Conservation (phyloP, 306 rosid species). For the Arachis hypogaea region DNA sequence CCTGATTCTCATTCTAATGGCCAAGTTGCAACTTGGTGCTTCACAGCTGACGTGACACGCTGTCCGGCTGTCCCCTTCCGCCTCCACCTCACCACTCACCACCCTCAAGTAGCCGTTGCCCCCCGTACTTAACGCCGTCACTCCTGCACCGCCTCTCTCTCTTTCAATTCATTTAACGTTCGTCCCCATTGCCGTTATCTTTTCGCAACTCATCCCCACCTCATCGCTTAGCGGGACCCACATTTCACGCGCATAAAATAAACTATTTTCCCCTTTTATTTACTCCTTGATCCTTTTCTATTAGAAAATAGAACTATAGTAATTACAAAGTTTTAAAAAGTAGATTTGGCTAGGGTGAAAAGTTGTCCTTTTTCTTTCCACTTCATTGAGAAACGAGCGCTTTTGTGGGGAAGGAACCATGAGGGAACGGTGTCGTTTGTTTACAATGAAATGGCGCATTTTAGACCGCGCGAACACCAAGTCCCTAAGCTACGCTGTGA, state of each 20-base stretch:
- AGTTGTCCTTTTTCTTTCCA: background rate
- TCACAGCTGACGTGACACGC: slow-evolving; percentile 41
- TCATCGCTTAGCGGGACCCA: slow-evolving; percentile 22
- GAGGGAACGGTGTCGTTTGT: slow-evolving; percentile 18
- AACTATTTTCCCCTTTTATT: background rate
- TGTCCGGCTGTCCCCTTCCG: background rate
- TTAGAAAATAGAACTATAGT: background rate
- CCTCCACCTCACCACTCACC: slow-evolving; percentile 27
- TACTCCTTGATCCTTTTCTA: background rate
- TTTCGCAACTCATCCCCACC: background rate
- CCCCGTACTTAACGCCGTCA: slow-evolving; percentile 14
- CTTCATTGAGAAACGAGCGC: slow-evolving; percentile 23
- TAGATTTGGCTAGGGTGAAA: background rate
- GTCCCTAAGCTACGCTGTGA: background rate
- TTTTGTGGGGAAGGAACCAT: background rate
- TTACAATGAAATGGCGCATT: background rate
- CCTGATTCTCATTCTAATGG: background rate
- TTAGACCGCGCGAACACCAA: background rate
- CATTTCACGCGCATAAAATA: slow-evolving; percentile 25
- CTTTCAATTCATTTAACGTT: slow-evolving; percentile 13
- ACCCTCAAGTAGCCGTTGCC: slow-evolving; percentile 32
- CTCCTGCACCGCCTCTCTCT: background rate
- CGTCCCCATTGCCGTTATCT: slow-evolving; percentile 6
- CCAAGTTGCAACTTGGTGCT: slow-evolving; percentile 23
- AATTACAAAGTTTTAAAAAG: background rate